phyloP scores from a whole-genome alignment of 495 filamentous ascomycete species.

The Trichoderma parareesei region DNA sequence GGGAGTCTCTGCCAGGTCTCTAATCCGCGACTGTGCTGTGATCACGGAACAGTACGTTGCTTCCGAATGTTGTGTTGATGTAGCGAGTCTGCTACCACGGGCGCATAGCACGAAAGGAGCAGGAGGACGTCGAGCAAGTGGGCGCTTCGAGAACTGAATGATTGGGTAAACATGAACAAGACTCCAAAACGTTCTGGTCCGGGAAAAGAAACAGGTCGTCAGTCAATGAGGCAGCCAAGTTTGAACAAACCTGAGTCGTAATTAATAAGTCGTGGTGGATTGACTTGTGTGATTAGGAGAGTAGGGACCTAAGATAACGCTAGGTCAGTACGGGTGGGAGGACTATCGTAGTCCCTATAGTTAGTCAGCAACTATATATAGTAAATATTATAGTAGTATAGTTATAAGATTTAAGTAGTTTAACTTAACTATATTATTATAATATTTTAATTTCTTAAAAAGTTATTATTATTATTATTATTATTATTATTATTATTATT shows the following conservation, averaged over 20 bases:
- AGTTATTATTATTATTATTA: too few relatives aligned
- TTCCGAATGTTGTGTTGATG: neutral
- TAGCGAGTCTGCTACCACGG: neutral
- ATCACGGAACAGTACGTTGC: neutral
- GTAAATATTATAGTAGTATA: too few relatives aligned
- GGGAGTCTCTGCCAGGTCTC: neutral
- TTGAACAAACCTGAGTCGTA: neutral
- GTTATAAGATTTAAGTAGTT: too few relatives aligned
- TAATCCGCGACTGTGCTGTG: neutral
- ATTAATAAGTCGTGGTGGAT: neutral
- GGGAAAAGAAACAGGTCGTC: neutral
- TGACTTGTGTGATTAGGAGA: constrained; percentile 3
- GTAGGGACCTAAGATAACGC: neutral
- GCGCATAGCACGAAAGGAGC: neutral
- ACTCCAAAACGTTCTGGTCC: neutral
- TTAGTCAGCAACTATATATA: too few relatives aligned
- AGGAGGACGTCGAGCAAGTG: neutral
- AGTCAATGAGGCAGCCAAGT: neutral
- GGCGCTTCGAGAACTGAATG: neutral
- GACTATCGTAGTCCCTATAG: too few relatives aligned
- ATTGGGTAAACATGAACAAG: neutral
- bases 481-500: too few relatives aligned
- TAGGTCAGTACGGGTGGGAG: too few relatives aligned
- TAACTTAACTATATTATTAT: too few relatives aligned
- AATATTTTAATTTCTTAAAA: too few relatives aligned